Evolutionary conservation across 768 basidiomycete genomes (phyloP), one percentile per base, ranked within the genome.

Genomic region (Tulasnella sp.): DNA sequence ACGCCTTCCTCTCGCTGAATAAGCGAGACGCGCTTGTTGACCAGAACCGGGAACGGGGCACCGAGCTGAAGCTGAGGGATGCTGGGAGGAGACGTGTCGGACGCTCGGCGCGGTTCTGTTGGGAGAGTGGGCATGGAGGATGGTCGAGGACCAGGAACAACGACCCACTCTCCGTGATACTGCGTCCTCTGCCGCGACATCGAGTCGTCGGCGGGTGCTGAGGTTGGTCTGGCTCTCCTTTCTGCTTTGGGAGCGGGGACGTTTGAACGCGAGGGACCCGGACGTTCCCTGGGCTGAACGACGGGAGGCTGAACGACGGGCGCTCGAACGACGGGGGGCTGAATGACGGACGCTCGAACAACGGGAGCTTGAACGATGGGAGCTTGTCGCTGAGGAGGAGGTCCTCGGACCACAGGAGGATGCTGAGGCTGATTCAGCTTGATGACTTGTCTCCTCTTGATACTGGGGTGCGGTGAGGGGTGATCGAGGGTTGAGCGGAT

Each of bases 1-100:
- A 67, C 61, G 61, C 61, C 61, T 35, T 67, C 61, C 2, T 67
- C 61, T 67, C 61, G 61, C 32, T 67, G 61, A 26, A 67, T 67
- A 29, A 10, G 26, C 29, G 61, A 67, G 61, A 67, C 32, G 29
- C 61, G 29, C 26, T 67, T 67, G 61, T 67, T 67, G 61, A 67
- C 32, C 29, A 67, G 18, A 35, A 67, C 61, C 6, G 61, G 61
- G 61, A 67, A 67, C 26, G 61, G 61, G 61, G 61, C 29, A 1
- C 61, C 61, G 61, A 67, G 61, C 29, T 67, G 61, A 67, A 67
- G 61, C 5, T 35, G 61, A 10, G 61, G 61, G 29, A 67, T 67
- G 61, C 10, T 35, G 26, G 61, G 61, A 29, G 32, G 29, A 16
- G 10, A 5, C 16, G 29, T 26, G 61, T 67, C 61, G 61, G 26